phyloP scores from a whole-genome alignment of 257 asterid species.

The Nicotiana attenuata region DNA sequence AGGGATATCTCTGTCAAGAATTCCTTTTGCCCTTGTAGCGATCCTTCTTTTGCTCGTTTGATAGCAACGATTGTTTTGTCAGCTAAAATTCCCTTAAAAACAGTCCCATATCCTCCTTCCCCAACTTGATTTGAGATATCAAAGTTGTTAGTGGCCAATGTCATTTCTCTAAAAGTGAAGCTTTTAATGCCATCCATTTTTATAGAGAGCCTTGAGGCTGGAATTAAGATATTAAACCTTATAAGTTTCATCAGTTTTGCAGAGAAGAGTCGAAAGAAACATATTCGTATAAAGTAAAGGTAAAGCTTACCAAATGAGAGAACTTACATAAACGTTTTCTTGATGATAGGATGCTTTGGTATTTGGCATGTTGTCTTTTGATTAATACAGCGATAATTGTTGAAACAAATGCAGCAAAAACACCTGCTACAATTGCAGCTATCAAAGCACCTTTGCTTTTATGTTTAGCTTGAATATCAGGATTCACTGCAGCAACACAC shows the following conservation, averaged over 20 bases:
- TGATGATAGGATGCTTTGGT: constrained; percentile 18
- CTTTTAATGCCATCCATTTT: constrained; percentile 38
- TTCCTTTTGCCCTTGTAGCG: constrained; percentile 43
- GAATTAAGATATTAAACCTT: neutral
- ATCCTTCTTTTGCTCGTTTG: constrained; percentile 42
- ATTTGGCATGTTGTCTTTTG: constrained; percentile 20
- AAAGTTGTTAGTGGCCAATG: constrained; percentile 31
- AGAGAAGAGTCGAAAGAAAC: neutral
- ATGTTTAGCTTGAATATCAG: constrained; percentile 14
- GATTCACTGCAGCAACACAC: constrained; percentile 29
- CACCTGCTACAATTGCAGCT: constrained; percentile 17
- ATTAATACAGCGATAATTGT: constrained; percentile 20
- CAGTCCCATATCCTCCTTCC: constrained; percentile 46
- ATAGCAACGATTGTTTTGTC: constrained; percentile 33
- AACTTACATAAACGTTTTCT: constrained; percentile 30
- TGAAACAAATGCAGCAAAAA: constrained; percentile 21
- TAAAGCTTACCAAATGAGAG: neutral
- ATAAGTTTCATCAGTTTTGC: neutral
- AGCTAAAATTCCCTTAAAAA: constrained; percentile 30
- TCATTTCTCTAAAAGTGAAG: constrained; percentile 32
- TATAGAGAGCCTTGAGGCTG: constrained; percentile 34
- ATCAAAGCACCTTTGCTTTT: constrained; percentile 19
- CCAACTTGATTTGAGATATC: constrained; percentile 29
- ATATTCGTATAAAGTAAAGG: neutral
- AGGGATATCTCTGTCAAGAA: constrained; percentile 41